Base-by-base conservation (phyloP, 441 rosid genomes). In the Daphne laureola region DNA sequence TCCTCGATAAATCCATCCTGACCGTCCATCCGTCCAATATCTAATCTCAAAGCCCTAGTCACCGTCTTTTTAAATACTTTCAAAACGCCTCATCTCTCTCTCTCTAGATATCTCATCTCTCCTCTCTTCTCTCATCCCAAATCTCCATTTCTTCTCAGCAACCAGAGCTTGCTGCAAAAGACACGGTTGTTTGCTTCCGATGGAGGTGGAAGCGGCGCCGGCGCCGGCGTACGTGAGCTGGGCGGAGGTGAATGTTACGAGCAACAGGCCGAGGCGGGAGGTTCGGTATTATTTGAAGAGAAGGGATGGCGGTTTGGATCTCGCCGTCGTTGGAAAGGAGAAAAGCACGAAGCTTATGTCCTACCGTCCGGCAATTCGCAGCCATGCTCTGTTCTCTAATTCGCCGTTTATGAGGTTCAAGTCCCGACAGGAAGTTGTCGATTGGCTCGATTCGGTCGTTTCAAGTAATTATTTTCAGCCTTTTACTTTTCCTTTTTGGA, bases 261-360 rank as follows among this genome's bases (percentile, higher is more conserved):
- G 49, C 70, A 67, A 69, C 13, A 76, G 55, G 52, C 92, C 87
- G 36, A 77, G 74, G 69, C 69, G 68, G 4, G 87, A 71, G 78
- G 73, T 86, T 63, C 86, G 62, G 44, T 89, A 80, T 57, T 83
- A 75, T 44, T 76, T 86, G 17, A 87, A 73, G 70, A 78, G 76
- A 60, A 68, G 23, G 36, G 86, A 80, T 48, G 92, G 90, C 1
- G 64, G 54, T 23, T 66, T 64, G 55, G 90, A 82, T 80, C 84
- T 89, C 65, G 92, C 81, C 25, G 83, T 82, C 47, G 42, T 80
- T 13, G 96, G 88, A 18, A 86, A 68, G 67, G 74, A 80, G 67
- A 80, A 67, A 62, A 76, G 67, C 73, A 57, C 67, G 62, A 65
- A 73, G 62, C 82, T 74, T 44, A 83, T 78, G 71, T 77, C 82